Evolutionary conservation across 192 early-diverging fungal species (phyloP).

Genomic region (Dissophora ornata): DNA sequence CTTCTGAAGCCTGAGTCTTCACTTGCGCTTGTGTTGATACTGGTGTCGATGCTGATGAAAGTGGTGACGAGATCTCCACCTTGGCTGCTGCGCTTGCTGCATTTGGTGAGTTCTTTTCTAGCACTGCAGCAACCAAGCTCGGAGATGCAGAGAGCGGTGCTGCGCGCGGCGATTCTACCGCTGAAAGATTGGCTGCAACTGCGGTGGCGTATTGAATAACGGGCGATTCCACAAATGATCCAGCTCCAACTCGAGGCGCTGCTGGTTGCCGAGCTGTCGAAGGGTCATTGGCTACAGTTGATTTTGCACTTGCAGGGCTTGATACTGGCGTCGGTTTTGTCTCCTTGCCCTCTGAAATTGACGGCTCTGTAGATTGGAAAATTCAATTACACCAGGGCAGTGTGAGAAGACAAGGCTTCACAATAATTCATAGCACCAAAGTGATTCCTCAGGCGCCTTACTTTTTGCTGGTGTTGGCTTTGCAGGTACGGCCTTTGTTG

Average conservation of each 20-base stretch:
- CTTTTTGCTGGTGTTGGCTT: constrained; percentile 37
- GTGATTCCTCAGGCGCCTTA: constrained; percentile 4
- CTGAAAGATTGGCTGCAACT: constrained; percentile 25
- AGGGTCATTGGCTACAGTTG: neutral
- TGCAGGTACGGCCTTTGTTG: neutral
- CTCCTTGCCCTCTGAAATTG: constrained; percentile 48
- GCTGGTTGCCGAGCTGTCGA: neutral
- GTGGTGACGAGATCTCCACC: constrained; percentile 25
- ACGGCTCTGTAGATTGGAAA: constrained; percentile 8
- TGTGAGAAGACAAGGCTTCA: too few species aligned
- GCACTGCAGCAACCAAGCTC: constrained; percentile 32
- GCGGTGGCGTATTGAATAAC: constrained; percentile 38
- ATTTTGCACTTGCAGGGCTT: neutral
- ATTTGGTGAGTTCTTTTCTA: constrained; percentile 49
- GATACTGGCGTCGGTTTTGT: constrained; percentile 27
- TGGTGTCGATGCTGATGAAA: constrained; percentile 6
- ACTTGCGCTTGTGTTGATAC: neutral
- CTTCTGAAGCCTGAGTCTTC: neutral
- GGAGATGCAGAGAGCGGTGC: constrained; percentile 34
- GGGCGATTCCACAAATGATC: constrained; percentile 26
- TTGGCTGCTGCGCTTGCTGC: constrained; percentile 1
- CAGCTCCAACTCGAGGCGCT: constrained; percentile 10
- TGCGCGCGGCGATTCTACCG: constrained; percentile 28
- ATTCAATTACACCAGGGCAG: neutral
- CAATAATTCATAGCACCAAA: too few species aligned